Percentiles rank a stretch among this genome's conserved stretches.
Conservation (phyloP, 495 filamentous ascomycete genomes). For the Aspergillus cavernicola region DNA sequence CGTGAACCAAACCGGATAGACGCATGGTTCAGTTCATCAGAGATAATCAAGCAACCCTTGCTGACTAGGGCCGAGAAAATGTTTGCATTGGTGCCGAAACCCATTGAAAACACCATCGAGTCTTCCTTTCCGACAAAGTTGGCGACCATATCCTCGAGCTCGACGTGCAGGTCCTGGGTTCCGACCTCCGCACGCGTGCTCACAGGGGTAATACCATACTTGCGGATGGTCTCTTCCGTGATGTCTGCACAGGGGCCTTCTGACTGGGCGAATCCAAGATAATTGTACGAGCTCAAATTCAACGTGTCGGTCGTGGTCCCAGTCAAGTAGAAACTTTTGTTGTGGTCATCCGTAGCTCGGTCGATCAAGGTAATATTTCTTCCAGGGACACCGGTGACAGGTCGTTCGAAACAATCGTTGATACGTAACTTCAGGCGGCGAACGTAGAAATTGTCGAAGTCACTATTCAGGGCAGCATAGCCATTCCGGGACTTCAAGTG, state of each 20-base stretch:
- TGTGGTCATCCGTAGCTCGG: conserved; percentile 82
- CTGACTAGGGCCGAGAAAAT: conserved; percentile 86
- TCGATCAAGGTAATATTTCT: conserved; percentile 90
- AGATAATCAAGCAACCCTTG: conserved; percentile 90
- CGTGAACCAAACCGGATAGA: conserved; percentile 94
- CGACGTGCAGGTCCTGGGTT: conserved; percentile 79
- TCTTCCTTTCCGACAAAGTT: conserved; percentile 89
- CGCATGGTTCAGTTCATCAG: conserved; percentile 95
- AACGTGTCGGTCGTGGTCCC: conserved; percentile 93
- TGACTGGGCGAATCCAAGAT: conserved; percentile 96
- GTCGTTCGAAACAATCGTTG: conserved; percentile 92
- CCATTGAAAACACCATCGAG: conserved; percentile 98
- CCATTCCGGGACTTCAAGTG: conserved; percentile 80
- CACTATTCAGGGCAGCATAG: conserved; percentile 94
- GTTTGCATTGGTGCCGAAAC: conserved; percentile 89
- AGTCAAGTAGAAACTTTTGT: conserved; percentile 78
- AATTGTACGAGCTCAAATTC: conserved; percentile 99
- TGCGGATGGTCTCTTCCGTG: conserved; percentile 78
- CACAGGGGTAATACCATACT: conserved; percentile 74
- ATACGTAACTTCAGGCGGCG: conserved; percentile 88
- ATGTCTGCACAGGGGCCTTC: conserved; percentile 95
- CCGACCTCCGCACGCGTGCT: conserved; percentile 82
- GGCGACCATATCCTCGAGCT: conserved; percentile 86
- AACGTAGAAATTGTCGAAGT: conserved; percentile 98
- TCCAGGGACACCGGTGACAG: conserved; percentile 88